phyloP scores from a whole-genome alignment of 2,329 filamentous ascomycete species.

The Fusarium mangiferae region DNA sequence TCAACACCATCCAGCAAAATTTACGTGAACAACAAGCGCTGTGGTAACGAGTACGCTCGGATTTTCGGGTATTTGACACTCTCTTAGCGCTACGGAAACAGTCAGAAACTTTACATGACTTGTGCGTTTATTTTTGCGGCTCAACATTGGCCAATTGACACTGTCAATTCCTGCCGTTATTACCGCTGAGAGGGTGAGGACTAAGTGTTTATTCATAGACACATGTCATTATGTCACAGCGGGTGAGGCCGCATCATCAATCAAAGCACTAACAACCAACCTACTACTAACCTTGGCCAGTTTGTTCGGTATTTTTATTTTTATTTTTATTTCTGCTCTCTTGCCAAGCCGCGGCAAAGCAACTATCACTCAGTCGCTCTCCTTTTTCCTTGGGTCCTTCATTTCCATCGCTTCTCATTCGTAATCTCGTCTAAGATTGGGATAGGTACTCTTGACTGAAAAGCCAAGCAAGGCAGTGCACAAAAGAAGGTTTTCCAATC shows the following conservation, averaged over 20 bases:
- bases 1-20: slow-evolving; percentile 1
- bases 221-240: slow-evolving; percentile 35
- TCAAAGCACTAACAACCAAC: slow-evolving; percentile 17
- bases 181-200: slow-evolving; percentile 2
- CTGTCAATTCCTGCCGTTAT: slow-evolving; percentile 5
- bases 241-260: slow-evolving; percentile 31
- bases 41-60: neutral
- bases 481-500: slow-evolving; percentile 3
- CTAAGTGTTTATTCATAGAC: neutral
- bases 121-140: slow-evolving; percentile 23
- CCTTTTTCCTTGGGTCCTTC: neutral
- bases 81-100: slow-evolving; percentile 15
- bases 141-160: slow-evolving; percentile 22
- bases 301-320: neutral
- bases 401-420: slow-evolving; percentile 5
- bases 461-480: slow-evolving; percentile 38
- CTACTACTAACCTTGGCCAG: neutral
- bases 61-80: neutral
- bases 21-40: slow-evolving; percentile 22
- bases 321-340: neutral
- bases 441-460: slow-evolving; percentile 12
- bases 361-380: neutral
- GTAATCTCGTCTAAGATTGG: slow-evolving; percentile 18
- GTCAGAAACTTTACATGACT: neutral
- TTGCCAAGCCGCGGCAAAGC: neutral